Conservation (phyloP, 371 early-diverging fungal genomes). For the Apophysomyces trapeziformis region DNA sequence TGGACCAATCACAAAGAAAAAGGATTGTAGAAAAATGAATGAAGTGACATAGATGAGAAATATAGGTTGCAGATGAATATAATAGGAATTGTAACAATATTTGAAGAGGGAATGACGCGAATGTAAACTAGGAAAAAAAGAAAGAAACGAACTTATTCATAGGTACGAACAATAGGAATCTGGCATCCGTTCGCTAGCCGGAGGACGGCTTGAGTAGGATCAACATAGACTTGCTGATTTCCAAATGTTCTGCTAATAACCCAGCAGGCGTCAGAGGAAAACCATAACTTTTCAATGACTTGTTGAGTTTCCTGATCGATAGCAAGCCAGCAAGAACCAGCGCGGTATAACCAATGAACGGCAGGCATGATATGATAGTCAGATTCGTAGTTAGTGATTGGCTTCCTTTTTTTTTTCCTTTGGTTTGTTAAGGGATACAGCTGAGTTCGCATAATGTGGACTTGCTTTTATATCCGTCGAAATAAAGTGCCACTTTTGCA, state of each 20-base stretch:
- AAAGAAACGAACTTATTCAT: background rate
- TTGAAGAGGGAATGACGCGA: too few species aligned
- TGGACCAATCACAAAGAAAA: background rate
- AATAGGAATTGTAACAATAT: background rate
- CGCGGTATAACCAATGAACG: background rate
- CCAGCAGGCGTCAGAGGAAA: constrained; percentile 1
- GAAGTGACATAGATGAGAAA: background rate
- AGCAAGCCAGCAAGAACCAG: background rate
- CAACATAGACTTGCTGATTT: background rate
- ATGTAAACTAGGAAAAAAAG: background rate
- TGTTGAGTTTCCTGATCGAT: background rate
- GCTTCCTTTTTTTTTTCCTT: too few species aligned
- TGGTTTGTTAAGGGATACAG: too few species aligned
- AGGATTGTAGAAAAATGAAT: background rate
- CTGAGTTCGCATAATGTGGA: too few species aligned
- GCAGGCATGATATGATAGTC: too few species aligned
- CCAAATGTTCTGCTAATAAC: background rate
- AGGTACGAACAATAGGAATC: background rate
- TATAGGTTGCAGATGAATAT: background rate
- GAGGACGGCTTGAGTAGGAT: background rate
- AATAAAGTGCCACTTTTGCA: too few species aligned
- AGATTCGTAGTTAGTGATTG: too few species aligned
- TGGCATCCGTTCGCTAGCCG: background rate
- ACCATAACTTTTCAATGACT: background rate
- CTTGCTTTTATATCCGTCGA: too few species aligned